Conservation (phyloP, 495 filamentous ascomycete genomes). For the Parathielavia hyrcaniae region DNA sequence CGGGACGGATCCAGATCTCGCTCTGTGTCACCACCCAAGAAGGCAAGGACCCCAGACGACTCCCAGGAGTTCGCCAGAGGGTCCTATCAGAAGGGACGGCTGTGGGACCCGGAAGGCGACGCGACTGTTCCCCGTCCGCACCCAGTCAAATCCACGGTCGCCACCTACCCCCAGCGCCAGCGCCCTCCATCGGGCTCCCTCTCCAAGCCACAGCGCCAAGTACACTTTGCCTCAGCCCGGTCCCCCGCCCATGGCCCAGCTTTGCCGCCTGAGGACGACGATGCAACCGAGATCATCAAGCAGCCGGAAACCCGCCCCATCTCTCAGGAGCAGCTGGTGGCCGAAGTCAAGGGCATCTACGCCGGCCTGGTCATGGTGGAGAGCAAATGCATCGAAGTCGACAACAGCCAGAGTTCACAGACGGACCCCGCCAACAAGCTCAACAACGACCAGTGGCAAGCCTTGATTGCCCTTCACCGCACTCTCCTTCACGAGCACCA, state of each 20-base stretch:
- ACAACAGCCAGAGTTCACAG: slow-evolving; percentile 51
- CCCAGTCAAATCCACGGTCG: slow-evolving; percentile 26
- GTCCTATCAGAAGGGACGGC: slow-evolving; percentile 29
- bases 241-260: not conserved
- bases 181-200: slow-evolving; percentile 13
- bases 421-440: slow-evolving; percentile 39
- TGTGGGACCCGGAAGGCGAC: slow-evolving; percentile 35
- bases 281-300: slow-evolving; percentile 31
- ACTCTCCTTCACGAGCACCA: slow-evolving; percentile 70
- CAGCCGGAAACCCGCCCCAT: slow-evolving; percentile 64
- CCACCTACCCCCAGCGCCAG: slow-evolving; percentile 18
- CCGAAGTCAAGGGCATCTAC: slow-evolving; percentile 70
- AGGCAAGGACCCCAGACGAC: slow-evolving; percentile 16
- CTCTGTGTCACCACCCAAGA: slow-evolving; percentile 22
- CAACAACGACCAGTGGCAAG: slow-evolving; percentile 63
- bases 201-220: slow-evolving; percentile 13
- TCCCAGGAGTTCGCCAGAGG: slow-evolving; percentile 31
- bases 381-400: slow-evolving; percentile 67
- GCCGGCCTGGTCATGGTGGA: slow-evolving; percentile 73
- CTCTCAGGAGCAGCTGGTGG: slow-evolving; percentile 65
- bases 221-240: slow-evolving; percentile 2
- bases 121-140: slow-evolving; percentile 19
- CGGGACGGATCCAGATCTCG: slow-evolving; percentile 19
- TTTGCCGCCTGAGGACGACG: slow-evolving; percentile 12
- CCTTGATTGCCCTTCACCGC: slow-evolving; percentile 62